Conservation (phyloP, 2,329 filamentous ascomycete species). For the Dothideomycetidae sp. region DNA sequence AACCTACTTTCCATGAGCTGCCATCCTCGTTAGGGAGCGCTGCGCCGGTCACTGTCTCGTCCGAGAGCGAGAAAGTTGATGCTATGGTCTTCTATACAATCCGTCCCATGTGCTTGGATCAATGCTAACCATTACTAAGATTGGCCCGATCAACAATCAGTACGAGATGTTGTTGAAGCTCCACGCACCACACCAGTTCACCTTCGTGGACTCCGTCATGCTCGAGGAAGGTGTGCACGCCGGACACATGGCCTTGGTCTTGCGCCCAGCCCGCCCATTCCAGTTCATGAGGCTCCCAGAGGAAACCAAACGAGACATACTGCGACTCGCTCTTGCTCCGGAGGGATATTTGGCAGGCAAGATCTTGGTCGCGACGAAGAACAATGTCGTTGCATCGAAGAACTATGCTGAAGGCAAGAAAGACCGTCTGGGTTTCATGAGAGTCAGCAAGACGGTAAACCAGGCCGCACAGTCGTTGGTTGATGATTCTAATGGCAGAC, state of each 20-base stretch:
- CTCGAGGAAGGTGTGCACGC: conserved; percentile 20
- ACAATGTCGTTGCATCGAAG: conserved; percentile 19
- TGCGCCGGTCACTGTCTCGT: conserved; percentile 17
- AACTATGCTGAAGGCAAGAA: conserved; percentile 19
- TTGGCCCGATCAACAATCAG: conserved; percentile 9
- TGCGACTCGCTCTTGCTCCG: conserved; percentile 19
- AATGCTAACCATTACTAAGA: conserved; percentile 3
- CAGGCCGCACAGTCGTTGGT: background rate
- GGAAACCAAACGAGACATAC: conserved; percentile 19
- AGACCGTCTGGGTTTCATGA: conserved; percentile 21
- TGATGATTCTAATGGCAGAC: too few relatives aligned
- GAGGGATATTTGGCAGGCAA: conserved; percentile 15
- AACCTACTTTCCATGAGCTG: conserved; percentile 11
- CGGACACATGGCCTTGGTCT: conserved; percentile 23
- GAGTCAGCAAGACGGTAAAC: conserved; percentile 21
- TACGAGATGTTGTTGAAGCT: conserved; percentile 21
- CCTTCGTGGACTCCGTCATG: conserved; percentile 20
- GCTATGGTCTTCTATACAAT: conserved; percentile 14
- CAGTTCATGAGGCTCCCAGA: conserved; percentile 19
- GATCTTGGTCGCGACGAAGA: conserved; percentile 21
- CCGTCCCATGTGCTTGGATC: too few relatives aligned
- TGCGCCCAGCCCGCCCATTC: conserved; percentile 23
- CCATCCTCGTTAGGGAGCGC: conserved; percentile 9
- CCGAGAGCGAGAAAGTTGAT: conserved; percentile 14
- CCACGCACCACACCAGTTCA: conserved; percentile 19